A percentile compares a stretch with the other conserved stretches of the same genome.
Conservation (phyloP, 345 rosid species). For the Syzygium jambos region DNA sequence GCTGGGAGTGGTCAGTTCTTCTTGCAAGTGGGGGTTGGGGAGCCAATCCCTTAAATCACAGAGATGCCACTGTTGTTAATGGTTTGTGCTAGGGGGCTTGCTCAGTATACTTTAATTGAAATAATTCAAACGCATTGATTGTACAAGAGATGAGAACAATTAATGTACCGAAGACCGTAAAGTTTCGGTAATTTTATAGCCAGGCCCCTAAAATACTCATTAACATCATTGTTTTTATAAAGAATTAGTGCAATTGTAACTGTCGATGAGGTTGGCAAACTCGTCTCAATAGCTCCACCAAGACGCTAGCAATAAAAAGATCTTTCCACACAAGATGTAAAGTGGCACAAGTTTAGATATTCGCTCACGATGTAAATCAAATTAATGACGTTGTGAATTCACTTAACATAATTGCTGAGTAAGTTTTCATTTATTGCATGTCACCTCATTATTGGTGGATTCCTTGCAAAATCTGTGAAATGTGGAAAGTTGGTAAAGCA, state of each 20-base stretch:
- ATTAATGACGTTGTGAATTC: neutral
- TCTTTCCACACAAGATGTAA: neutral
- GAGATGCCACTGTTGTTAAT: neutral
- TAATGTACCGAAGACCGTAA: neutral
- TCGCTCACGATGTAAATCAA: neutral
- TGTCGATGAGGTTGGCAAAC: neutral
- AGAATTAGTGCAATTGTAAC: rapidly evolving
- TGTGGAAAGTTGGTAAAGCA: neutral
- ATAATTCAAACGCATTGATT: neutral
- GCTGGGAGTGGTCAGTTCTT: neutral
- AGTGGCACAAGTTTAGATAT: rapidly evolving
- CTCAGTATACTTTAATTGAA: too few species aligned
- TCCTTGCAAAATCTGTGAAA: neutral
- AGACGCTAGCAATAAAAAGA: neutral
- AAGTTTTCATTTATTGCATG: neutral
- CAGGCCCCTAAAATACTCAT: neutral
- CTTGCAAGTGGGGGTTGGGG: neutral
- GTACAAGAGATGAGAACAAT: neutral
- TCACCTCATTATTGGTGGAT: neutral
- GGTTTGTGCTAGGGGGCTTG: too few species aligned
- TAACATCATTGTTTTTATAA: neutral
- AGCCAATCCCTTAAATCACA: neutral
- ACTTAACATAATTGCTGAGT: neutral
- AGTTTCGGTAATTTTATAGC: neutral
- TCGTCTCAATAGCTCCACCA: rapidly evolving